Conservation (phyloP, 805 yeast genomes). For the Nakazawaea anatomiae region DNA sequence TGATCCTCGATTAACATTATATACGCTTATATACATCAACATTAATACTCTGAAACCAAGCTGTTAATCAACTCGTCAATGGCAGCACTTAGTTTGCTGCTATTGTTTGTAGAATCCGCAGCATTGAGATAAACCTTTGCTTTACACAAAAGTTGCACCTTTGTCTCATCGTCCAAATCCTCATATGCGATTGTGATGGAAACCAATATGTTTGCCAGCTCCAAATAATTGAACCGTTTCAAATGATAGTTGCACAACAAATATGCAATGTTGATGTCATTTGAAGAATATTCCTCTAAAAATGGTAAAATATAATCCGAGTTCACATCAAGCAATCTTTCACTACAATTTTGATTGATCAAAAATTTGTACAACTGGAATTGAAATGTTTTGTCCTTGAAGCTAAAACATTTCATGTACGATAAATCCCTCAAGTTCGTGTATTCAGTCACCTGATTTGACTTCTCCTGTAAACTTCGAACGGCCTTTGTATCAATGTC, state of each 20-base stretch:
- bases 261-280: conserved; percentile 69
- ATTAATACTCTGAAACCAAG: conserved; percentile 1
- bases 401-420: conserved; percentile 67
- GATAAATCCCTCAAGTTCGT: conserved; percentile 62
- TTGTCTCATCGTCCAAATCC: conserved; percentile 10
- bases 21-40: too few relatives aligned
- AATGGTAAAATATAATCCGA: conserved; percentile 78
- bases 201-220: conserved; percentile 73
- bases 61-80: conserved; percentile 16
- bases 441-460: conserved; percentile 8
- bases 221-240: conserved; percentile 67
- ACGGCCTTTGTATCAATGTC: conserved; percentile 56
- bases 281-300: conserved; percentile 58
- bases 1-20: too few relatives aligned
- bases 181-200: conserved; percentile 10
- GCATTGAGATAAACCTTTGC: conserved; percentile 10
- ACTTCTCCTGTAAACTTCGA: conserved; percentile 27
- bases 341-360: conserved; percentile 69
- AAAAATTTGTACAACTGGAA: conserved; percentile 92
- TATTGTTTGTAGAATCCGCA: conserved; percentile 9
- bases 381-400: conserved; percentile 82
- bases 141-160: conserved; percentile 10
- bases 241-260: conserved; percentile 87
- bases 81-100: conserved; percentile 11
- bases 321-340: conserved; percentile 69